Percentiles rank a stretch among this genome's conserved stretches.
These are phyloP conservation scores for Geosmithia putterillii DNA, from an alignment of 2,329 filamentous ascomycete species.

Conservation along the genomic window DNA sequence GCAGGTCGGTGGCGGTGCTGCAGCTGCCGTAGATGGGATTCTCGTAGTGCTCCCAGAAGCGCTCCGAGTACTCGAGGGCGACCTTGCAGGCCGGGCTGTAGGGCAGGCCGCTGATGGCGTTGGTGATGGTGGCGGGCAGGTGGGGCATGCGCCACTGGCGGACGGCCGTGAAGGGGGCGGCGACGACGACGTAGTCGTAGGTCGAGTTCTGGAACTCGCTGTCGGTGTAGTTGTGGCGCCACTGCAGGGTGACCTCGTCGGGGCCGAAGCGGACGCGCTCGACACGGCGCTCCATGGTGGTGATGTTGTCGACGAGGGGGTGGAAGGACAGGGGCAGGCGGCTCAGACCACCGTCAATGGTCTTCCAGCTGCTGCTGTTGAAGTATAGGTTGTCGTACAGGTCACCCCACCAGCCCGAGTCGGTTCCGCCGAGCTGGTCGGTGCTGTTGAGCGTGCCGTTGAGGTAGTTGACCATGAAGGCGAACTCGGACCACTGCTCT, in stretches of 20 bases:
- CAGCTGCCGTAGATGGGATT: constrained; percentile 53
- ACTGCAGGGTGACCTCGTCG: constrained; percentile 41
- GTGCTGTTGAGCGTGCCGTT: constrained; percentile 46
- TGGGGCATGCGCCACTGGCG: constrained; percentile 46
- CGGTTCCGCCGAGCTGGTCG: constrained; percentile 1
- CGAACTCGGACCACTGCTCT: constrained; percentile 54
- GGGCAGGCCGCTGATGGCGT: constrained; percentile 32
- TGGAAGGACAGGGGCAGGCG: constrained; percentile 50
- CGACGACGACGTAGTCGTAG: constrained; percentile 56
- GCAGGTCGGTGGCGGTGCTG: constrained; percentile 41
- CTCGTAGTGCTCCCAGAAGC: constrained; percentile 42
- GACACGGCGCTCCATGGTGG: constrained; percentile 43
- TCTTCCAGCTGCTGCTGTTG: constrained; percentile 25
- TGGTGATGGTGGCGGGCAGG: constrained; percentile 21
- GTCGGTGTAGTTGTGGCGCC: constrained; percentile 30
- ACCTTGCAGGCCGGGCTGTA: constrained; percentile 42
- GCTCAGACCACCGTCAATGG: constrained; percentile 45
- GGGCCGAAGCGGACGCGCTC: constrained; percentile 42
- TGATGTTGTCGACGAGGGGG: constrained; percentile 44
- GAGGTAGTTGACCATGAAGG: constrained; percentile 45
- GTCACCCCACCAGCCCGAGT: background rate
- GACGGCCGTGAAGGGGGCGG: constrained; percentile 52
- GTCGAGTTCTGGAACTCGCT: constrained; percentile 22
- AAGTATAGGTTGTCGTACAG: constrained; percentile 48
- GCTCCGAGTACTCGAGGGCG: constrained; percentile 54